These are phyloP conservation scores for Triticum urartu DNA, from an alignment of 176 grass and related monocot species.

Conservation along the genomic window DNA sequence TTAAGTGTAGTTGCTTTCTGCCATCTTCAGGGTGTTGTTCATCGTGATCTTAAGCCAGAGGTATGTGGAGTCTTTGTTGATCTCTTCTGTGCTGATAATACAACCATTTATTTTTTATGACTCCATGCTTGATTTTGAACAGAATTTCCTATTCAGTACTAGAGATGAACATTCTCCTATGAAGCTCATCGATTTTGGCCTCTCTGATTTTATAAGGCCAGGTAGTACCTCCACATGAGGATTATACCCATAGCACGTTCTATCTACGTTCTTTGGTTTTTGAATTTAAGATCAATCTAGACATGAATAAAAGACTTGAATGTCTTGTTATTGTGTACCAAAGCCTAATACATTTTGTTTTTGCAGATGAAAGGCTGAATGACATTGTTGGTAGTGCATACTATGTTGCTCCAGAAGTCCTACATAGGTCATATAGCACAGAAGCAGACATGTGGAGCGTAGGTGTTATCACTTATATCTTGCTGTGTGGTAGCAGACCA, in stretches of 20 bases:
- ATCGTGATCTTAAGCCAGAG: constrained; percentile 99
- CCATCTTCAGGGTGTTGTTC: constrained; percentile 96
- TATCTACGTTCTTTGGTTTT: constrained; percentile 5
- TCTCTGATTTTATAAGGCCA: constrained; percentile 95
- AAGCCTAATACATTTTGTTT: constrained; percentile 29
- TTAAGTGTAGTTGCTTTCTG: constrained; percentile 96
- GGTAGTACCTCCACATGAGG: constrained; percentile 47
- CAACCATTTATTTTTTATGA: background rate
- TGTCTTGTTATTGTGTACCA: background rate
- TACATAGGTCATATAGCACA: constrained; percentile 93
- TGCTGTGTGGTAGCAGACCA: constrained; percentile 92
- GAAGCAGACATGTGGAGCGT: constrained; percentile 99
- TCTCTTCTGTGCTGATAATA: constrained; percentile 23
- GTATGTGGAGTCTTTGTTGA: constrained; percentile 52
- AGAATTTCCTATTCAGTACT: constrained; percentile 96
- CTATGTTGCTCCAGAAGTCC: constrained; percentile 98
- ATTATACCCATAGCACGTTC: constrained; percentile 14
- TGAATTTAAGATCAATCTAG: constrained; percentile 1
- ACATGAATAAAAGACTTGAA: background rate
- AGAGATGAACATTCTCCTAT: constrained; percentile 88
- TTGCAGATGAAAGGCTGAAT: constrained; percentile 96
- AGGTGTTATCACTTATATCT: constrained; percentile 97
- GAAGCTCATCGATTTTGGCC: constrained; percentile 99
- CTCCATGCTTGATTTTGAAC: constrained; percentile 25
- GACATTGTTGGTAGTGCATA: constrained; percentile 99